Evolutionary conservation across 2,329 filamentous ascomycete genomes (phyloP).

Genomic region (Trichoderma oligosporum): DNA sequence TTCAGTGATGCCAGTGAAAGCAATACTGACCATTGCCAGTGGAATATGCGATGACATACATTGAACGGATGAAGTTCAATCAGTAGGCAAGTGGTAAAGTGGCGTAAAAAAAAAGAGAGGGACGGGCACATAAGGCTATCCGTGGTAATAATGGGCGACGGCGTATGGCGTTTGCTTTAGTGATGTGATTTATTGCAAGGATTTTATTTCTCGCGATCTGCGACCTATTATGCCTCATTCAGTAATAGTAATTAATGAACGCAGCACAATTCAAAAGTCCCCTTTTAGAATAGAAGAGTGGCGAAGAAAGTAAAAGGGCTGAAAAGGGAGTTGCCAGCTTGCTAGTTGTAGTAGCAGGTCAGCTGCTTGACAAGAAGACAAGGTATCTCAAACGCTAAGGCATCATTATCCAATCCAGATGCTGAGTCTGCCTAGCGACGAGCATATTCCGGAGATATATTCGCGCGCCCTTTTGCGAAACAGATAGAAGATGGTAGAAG

Average conservation of each 20-base stretch:
- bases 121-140: neutral
- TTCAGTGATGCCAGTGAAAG: neutral
- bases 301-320: neutral
- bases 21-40: constrained; percentile 17
- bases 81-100: neutral
- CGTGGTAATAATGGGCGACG: neutral
- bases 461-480: neutral
- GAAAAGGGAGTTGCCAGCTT: neutral
- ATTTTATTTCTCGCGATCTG: constrained; percentile 1
- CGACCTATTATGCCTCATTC: neutral
- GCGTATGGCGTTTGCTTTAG: constrained; percentile 4
- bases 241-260: constrained; percentile 4
- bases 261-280: constrained; percentile 1
- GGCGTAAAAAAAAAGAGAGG: neutral
- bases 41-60: constrained; percentile 18
- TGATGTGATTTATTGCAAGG: constrained; percentile 7
- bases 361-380: constrained; percentile 6
- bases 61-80: constrained; percentile 13
- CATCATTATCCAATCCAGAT: constrained; percentile 13
- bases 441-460: neutral
- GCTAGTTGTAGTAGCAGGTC: constrained; percentile 6
- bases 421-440: constrained; percentile 16
- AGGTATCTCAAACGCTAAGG: constrained; percentile 16
- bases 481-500: neutral
- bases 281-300: constrained; percentile 4